A percentile compares a stretch with the other conserved stretches of the same genome.
Conservation (phyloP, 768 basidiomycete genomes). For the Trametes elegans region DNA sequence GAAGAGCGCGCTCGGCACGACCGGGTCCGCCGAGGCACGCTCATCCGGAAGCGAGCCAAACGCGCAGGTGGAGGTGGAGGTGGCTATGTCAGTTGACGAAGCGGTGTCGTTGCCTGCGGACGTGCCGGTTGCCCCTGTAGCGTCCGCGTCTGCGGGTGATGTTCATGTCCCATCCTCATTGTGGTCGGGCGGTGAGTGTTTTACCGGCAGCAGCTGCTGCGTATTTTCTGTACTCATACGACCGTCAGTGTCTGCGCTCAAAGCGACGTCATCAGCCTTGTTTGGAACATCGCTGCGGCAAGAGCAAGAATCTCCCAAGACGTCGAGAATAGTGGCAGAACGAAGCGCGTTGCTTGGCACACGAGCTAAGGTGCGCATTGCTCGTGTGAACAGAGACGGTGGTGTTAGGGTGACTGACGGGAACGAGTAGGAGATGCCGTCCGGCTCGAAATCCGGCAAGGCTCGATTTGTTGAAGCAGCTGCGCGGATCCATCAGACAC, state of each 20-base stretch:
- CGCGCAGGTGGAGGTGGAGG: background rate
- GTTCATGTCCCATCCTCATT: background rate
- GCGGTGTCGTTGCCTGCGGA: background rate
- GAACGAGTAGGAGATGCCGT: background rate
- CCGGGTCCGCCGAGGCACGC: background rate
- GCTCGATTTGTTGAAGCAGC: conserved; percentile 52
- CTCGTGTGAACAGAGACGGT: background rate
- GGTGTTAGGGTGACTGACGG: background rate
- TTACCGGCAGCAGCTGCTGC: background rate
- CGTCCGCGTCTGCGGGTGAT: background rate
- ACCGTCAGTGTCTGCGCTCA: conserved; percentile 1
- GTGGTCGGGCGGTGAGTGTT: conserved; percentile 4
- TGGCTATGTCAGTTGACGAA: background rate
- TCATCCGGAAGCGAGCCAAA: background rate
- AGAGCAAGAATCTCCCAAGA: background rate
- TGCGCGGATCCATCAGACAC: conserved; percentile 62
- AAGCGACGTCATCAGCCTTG: conserved; percentile 18
- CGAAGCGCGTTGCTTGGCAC: conserved; percentile 44
- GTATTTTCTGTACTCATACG: background rate
- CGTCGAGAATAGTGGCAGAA: conserved; percentile 26
- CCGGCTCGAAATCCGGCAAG: background rate
- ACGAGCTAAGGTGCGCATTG: background rate
- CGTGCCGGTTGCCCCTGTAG: background rate
- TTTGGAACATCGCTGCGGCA: conserved; percentile 15
- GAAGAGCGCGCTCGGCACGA: conserved; percentile 23